Evolutionary conservation across 2,329 filamentous ascomycete genomes (phyloP).

Genomic region (Colletotrichum ledebouriae): DNA sequence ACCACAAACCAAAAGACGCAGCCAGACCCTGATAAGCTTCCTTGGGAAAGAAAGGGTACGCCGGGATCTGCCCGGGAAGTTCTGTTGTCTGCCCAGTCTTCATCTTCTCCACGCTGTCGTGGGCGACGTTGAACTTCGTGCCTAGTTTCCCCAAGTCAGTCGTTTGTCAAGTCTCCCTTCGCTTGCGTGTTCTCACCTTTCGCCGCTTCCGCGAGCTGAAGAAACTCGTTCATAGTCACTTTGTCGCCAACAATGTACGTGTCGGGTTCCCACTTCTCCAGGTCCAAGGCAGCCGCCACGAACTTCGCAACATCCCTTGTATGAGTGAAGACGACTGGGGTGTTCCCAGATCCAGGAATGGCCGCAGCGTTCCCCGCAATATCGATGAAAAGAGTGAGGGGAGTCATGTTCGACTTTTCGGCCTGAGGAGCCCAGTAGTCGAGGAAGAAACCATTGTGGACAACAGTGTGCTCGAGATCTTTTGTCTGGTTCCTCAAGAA

Average conservation of each 20-base stretch:
- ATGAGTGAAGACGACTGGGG: slow-evolving; percentile 60
- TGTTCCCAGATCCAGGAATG: slow-evolving; percentile 63
- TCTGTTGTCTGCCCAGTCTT: slow-evolving; percentile 52
- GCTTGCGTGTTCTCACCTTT: slow-evolving; percentile 49
- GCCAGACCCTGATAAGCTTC: slow-evolving; percentile 45
- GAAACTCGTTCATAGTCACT: slow-evolving; percentile 59
- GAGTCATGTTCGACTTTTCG: slow-evolving; percentile 54
- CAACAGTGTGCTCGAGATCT: slow-evolving; percentile 53
- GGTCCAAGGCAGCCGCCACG: slow-evolving; percentile 56
- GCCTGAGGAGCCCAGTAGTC: slow-evolving; percentile 59
- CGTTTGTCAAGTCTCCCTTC: not conserved
- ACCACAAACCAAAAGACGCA: slow-evolving; percentile 45
- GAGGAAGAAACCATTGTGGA: slow-evolving; percentile 59
- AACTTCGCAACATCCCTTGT: slow-evolving; percentile 63
- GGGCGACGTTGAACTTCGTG: slow-evolving; percentile 51
- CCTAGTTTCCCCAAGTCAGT: slow-evolving; percentile 41
- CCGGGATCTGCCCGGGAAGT: slow-evolving; percentile 45
- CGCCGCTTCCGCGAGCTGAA: slow-evolving; percentile 54
- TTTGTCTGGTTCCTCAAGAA: slow-evolving; percentile 48
- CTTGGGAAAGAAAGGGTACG: slow-evolving; percentile 47
- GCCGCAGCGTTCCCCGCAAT: slow-evolving; percentile 59
- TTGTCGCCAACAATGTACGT: slow-evolving; percentile 55
- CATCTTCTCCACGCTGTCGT: slow-evolving; percentile 51
- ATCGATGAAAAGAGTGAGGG: slow-evolving; percentile 58
- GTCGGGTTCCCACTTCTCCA: slow-evolving; percentile 58